Evolutionary conservation across 73 alveolate genomes (phyloP).

Genomic region (Blepharisma japonicum): DNA sequence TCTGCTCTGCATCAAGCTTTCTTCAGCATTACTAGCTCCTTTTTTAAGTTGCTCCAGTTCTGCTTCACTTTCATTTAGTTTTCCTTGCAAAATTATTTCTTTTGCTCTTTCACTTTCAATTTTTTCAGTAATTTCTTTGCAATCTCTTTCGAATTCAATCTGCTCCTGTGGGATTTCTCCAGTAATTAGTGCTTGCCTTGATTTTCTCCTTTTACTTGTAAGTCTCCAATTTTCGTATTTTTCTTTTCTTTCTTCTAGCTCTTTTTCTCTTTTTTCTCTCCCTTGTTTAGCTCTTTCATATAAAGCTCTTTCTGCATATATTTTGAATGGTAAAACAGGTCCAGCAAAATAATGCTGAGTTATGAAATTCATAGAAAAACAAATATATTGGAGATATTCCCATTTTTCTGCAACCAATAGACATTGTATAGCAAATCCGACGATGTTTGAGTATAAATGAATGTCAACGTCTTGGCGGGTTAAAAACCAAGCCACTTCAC

Average conservation of each 20-base stretch:
- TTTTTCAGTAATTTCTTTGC: constrained; percentile 70
- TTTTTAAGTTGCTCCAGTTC: constrained; percentile 62
- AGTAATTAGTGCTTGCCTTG: constrained; percentile 87
- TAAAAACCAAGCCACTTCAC: constrained; percentile 26
- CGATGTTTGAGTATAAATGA: constrained; percentile 70
- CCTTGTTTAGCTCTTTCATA: constrained; percentile 68
- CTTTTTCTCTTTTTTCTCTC: constrained; percentile 65
- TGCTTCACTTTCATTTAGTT: constrained; percentile 70
- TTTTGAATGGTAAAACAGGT: constrained; percentile 73
- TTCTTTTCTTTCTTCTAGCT: constrained; percentile 63
- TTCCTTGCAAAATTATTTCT: constrained; percentile 65
- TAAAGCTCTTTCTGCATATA: constrained; percentile 83
- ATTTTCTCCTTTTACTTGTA: constrained; percentile 78
- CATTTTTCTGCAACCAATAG: constrained; percentile 85
- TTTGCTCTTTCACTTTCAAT: constrained; percentile 71
- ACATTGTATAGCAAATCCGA: constrained; percentile 81
- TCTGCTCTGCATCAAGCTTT: constrained; percentile 77
- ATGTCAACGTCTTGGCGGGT: constrained; percentile 53
- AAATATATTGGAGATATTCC: constrained; percentile 83
- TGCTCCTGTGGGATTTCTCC: constrained; percentile 95
- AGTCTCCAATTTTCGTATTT: constrained; percentile 88
- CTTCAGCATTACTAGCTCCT: constrained; percentile 86
- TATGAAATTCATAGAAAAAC: constrained; percentile 51
- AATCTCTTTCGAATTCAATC: constrained; percentile 82
- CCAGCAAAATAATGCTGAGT: constrained; percentile 70